These are phyloP conservation scores for Brassica nigra DNA, from an alignment of 345 rosid genomes.

Conservation along the genomic window DNA sequence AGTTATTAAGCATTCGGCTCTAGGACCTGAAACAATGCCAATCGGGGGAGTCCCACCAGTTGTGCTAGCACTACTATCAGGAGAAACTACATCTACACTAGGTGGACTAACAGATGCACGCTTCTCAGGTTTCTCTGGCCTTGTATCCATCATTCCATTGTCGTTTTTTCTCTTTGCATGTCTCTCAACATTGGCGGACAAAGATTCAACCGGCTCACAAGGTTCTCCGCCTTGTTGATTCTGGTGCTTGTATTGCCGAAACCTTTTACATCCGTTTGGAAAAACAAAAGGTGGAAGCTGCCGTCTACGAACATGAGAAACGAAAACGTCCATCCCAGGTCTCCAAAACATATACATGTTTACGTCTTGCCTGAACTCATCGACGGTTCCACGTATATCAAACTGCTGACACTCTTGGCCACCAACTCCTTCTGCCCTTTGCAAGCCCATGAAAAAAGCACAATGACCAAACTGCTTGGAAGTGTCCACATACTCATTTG, in stretches of 20 bases:
- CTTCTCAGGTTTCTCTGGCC: slow-evolving; percentile 47
- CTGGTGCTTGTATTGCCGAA: slow-evolving; percentile 50
- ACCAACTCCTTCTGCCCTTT: slow-evolving; percentile 55
- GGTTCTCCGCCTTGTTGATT: slow-evolving; percentile 45
- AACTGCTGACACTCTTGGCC: slow-evolving; percentile 70
- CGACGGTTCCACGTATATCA: slow-evolving; percentile 68
- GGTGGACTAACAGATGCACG: slow-evolving; percentile 50
- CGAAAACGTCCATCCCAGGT: slow-evolving; percentile 67
- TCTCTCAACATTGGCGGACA: slow-evolving; percentile 41
- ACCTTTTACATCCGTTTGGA: slow-evolving; percentile 56
- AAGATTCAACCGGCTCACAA: slow-evolving; percentile 43
- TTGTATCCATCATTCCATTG: slow-evolving; percentile 39
- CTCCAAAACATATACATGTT: slow-evolving; percentile 60
- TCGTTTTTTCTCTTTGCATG: slow-evolving; percentile 50
- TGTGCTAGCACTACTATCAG: slow-evolving; percentile 37
- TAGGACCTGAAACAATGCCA: slow-evolving; percentile 35
- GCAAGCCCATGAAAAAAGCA: slow-evolving; percentile 75
- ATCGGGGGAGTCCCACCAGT: slow-evolving; percentile 38
- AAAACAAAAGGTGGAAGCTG: slow-evolving; percentile 66
- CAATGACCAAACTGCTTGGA: slow-evolving; percentile 55
- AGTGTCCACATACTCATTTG: slow-evolving; percentile 56
- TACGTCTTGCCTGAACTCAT: slow-evolving; percentile 60
- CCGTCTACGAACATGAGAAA: slow-evolving; percentile 67
- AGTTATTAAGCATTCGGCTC: slow-evolving; percentile 29
- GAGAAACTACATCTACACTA: slow-evolving; percentile 40